Evolutionary conservation across 768 basidiomycete genomes (phyloP).

Genomic region (Lactarius evosmus): DNA sequence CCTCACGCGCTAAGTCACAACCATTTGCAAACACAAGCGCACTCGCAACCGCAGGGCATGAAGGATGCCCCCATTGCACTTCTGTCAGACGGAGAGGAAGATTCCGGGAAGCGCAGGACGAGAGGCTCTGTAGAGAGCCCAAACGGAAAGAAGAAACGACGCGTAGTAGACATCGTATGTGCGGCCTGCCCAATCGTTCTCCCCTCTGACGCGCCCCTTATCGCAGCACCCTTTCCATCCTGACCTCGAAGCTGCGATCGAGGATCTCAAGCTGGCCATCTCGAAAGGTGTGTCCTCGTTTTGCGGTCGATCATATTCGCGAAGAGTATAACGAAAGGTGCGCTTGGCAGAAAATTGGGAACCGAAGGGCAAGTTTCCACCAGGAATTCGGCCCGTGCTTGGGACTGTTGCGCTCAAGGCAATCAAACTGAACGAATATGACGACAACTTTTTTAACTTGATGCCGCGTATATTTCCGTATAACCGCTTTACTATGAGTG

Average conservation of each 20-base stretch:
- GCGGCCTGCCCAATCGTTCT: neutral
- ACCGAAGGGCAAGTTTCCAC: slow-evolving; percentile 88
- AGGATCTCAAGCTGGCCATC: slow-evolving; percentile 58
- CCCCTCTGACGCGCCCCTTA: neutral
- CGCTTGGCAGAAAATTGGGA: slow-evolving; percentile 62
- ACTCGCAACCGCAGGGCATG: slow-evolving; percentile 37
- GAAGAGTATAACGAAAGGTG: neutral
- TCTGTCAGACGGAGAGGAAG: slow-evolving; percentile 41
- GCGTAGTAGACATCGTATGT: slow-evolving; percentile 62
- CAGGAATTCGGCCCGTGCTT: slow-evolving; percentile 67
- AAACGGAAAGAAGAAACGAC: slow-evolving; percentile 62
- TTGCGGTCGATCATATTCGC: neutral
- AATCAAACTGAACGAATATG: slow-evolving; percentile 81
- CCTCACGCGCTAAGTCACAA: slow-evolving; percentile 15
- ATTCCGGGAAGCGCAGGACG: slow-evolving; percentile 18
- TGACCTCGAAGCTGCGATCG: slow-evolving; percentile 59
- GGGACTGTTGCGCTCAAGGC: slow-evolving; percentile 72
- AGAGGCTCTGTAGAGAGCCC: slow-evolving; percentile 16
- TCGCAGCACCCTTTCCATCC: slow-evolving; percentile 65
- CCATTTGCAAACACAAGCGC: slow-evolving; percentile 12
- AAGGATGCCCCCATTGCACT: slow-evolving; percentile 51
- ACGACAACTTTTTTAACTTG: slow-evolving; percentile 86
- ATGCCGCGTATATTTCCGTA: slow-evolving; percentile 90
- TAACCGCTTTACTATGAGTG: slow-evolving; percentile 92
- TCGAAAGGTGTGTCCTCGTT: slow-evolving; percentile 44